These are phyloP conservation scores for Tylopilus sp. DNA, from an alignment of 768 basidiomycete species.

Conservation along the genomic window DNA sequence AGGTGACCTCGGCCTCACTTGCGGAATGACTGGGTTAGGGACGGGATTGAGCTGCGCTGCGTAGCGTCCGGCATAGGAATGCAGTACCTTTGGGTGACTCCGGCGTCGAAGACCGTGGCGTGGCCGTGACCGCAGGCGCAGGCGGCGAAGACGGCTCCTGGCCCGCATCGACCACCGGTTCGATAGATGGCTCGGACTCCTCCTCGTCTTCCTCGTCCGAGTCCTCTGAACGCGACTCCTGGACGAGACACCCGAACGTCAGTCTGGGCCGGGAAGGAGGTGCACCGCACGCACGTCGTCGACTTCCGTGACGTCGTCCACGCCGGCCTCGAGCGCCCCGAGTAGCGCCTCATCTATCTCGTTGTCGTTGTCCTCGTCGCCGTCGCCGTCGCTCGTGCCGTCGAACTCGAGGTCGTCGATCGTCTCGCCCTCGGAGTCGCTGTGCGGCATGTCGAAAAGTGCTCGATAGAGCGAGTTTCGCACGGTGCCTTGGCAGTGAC, in stretches of 20 bases:
- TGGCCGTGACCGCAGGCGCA: constrained; percentile 24
- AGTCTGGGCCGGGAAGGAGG: not conserved
- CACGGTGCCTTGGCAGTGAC: constrained; percentile 29
- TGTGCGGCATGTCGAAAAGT: constrained; percentile 41
- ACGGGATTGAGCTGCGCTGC: constrained; percentile 16
- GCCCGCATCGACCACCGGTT: constrained; percentile 29
- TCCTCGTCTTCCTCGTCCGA: constrained; percentile 56
- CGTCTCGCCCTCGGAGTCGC: constrained; percentile 63
- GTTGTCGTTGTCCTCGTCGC: constrained; percentile 45
- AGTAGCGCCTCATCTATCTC: constrained; percentile 61
- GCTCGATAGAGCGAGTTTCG: constrained; percentile 19
- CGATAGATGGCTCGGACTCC: constrained; percentile 39
- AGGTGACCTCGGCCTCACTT: constrained; percentile 39
- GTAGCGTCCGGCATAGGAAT: not conserved
- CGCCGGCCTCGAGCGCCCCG: constrained; percentile 51
- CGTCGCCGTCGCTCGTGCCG: constrained; percentile 38
- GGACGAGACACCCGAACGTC: constrained; percentile 3
- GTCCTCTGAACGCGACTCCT: constrained; percentile 62
- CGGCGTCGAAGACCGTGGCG: constrained; percentile 26
- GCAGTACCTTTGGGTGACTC: constrained; percentile 35
- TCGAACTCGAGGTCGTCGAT: constrained; percentile 61
- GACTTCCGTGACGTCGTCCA: constrained; percentile 65
- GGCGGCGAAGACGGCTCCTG: constrained; percentile 27
- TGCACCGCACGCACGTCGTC: constrained; percentile 55
- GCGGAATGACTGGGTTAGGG: constrained; percentile 15